phyloP scores from a whole-genome alignment of 2,329 filamentous ascomycete species.

The Ophiocordyceps robertsii region DNA sequence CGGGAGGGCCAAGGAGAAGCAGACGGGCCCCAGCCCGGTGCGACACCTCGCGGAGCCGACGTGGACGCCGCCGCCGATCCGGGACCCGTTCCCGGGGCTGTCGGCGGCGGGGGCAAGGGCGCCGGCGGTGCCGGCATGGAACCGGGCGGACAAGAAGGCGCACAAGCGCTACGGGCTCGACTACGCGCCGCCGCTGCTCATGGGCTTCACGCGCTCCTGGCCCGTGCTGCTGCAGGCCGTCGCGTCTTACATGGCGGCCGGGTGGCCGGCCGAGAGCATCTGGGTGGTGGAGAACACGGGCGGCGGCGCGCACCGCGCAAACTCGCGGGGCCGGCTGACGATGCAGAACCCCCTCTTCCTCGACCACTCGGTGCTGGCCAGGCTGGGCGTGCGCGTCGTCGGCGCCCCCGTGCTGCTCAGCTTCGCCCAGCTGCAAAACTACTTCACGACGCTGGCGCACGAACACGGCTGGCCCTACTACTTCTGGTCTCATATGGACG shows the following conservation, averaged over 20 bases:
- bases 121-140: constrained; percentile 31
- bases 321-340: constrained; percentile 30
- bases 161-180: constrained; percentile 24
- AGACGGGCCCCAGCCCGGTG: not conserved
- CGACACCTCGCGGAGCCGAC: constrained; percentile 18
- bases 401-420: constrained; percentile 36
- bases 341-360: constrained; percentile 44
- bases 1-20: not conserved
- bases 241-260: constrained; percentile 42
- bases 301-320: constrained; percentile 30
- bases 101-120: constrained; percentile 13
- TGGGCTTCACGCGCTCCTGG: constrained; percentile 46
- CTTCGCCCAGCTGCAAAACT: constrained; percentile 44
- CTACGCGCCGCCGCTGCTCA: constrained; percentile 35
- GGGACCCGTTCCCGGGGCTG: constrained; percentile 29
- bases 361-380: constrained; percentile 32
- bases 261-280: constrained; percentile 43
- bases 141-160: constrained; percentile 22
- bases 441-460: constrained; percentile 32
- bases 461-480: constrained; percentile 31
- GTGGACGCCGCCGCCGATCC: constrained; percentile 21
- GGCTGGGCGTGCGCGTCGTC: constrained; percentile 38
- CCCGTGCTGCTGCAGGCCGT: constrained; percentile 41
- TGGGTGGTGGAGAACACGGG: constrained; percentile 48
- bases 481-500: constrained; percentile 46